Percentiles rank a stretch among this genome's conserved stretches.
These are phyloP conservation scores for Erigeron canadensis DNA, from an alignment of 129 eudicot species.

Conservation along the genomic window DNA sequence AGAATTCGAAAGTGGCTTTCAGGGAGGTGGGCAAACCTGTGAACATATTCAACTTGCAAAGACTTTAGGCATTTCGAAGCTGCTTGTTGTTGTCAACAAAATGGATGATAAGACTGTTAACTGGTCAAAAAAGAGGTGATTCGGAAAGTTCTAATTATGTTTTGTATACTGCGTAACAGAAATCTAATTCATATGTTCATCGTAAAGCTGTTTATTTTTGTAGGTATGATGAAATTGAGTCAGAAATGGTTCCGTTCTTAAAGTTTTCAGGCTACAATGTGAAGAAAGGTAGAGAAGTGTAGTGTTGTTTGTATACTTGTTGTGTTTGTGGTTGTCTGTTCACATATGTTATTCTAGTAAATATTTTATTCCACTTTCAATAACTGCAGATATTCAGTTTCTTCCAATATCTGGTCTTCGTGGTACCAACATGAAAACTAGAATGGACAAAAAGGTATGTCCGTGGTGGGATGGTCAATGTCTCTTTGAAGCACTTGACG, in stretches of 20 bases:
- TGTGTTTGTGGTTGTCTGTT: background rate
- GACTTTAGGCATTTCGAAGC: background rate
- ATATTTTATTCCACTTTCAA: conserved; percentile 3
- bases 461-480: conserved; percentile 90
- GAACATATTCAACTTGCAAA: conserved; percentile 63
- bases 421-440: conserved; percentile 68
- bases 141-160: background rate
- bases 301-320: no score
- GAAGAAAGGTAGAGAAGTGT: conserved; percentile 65
- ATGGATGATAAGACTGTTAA: conserved; percentile 92
- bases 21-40: conserved; percentile 97
- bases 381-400: conserved; percentile 70
- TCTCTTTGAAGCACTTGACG: conserved; percentile 89
- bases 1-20: conserved; percentile 96
- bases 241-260: conserved; percentile 72
- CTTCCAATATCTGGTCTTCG: conserved; percentile 87
- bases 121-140: conserved; percentile 84
- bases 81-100: conserved; percentile 64
- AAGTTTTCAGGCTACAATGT: conserved; percentile 84
- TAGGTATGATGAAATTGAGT: conserved; percentile 83
- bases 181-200: background rate
- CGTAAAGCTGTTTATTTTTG: conserved; percentile 2
- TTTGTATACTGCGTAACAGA: background rate
- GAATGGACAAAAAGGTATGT: conserved; percentile 59
- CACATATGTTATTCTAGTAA: background rate